phyloP scores from a whole-genome alignment of 495 filamentous ascomycete species.

The Astrocystis sublimbata region DNA sequence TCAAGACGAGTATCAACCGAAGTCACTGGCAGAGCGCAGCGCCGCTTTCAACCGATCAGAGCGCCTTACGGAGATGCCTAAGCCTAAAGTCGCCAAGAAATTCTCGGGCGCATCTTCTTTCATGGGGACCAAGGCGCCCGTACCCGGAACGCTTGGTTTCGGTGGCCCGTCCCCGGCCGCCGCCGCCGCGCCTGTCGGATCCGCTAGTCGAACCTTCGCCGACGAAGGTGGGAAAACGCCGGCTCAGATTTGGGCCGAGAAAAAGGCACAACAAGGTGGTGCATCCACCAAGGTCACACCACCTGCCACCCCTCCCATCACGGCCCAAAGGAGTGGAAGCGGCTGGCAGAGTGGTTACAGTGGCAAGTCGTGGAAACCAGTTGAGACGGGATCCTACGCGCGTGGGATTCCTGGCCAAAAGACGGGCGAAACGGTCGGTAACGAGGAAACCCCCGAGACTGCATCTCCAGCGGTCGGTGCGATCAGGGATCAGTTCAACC shows the following conservation, averaged over 20 bases:
- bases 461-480: constrained; percentile 63
- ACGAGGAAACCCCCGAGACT: constrained; percentile 43
- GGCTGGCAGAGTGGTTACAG: constrained; percentile 85
- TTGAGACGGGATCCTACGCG: constrained; percentile 70
- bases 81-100: constrained; percentile 89
- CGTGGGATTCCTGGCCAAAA: constrained; percentile 61
- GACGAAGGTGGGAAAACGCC: constrained; percentile 95
- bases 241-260: constrained; percentile 95
- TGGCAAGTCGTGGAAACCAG: constrained; percentile 85
- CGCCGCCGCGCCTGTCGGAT: constrained; percentile 62
- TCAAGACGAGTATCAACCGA: constrained; percentile 49
- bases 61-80: constrained; percentile 83
- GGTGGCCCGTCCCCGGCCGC: constrained; percentile 49
- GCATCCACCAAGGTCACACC: constrained; percentile 44
- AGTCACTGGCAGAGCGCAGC: constrained; percentile 66
- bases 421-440: constrained; percentile 51
- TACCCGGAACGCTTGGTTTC: constrained; percentile 65
- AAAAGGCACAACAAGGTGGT: constrained; percentile 79
- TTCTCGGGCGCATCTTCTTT: constrained; percentile 74
- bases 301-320: constrained; percentile 51
- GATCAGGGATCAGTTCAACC: constrained; percentile 76
- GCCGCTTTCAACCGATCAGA: constrained; percentile 69
- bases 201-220: constrained; percentile 88
- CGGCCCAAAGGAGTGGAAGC: constrained; percentile 67
- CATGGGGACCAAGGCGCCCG: constrained; percentile 82